Base-by-base conservation (phyloP, 2,329 filamentous ascomycete species). In the Endothia cerciana region DNA sequence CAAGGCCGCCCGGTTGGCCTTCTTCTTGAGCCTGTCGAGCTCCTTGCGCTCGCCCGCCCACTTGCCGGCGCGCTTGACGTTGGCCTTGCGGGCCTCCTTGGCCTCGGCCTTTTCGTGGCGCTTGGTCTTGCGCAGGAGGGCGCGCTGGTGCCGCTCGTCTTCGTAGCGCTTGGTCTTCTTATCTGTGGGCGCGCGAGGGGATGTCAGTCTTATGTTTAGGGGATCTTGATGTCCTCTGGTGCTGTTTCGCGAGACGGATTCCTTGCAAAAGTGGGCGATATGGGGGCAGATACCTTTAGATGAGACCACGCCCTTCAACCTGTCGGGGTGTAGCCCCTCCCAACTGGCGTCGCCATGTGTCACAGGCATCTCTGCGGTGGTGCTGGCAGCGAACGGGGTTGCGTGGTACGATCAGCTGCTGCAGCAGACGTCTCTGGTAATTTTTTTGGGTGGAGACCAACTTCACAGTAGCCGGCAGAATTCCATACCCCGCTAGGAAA, bases 111-210 rank as follows among this genome's bases (percentile, higher is more conserved):
- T 71, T 73, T 74, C 71, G 73, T 74, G 49, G 71, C 68, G 62
- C 36, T 78, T 77, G 41, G 68, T 67, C 69, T 81, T 80, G 65
- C 77, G 77, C 28, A 75, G 75, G 56, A 72, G 72, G 72, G 79
- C 80, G 62, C 73, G 72, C 47, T 63, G 53, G 43, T 70, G 40
- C 60, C 73, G 72, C 63, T 72, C 70, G 43, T 74, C 70, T 62
- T 74, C 67, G 61, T 74, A 65, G 64, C 68, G 68, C 66, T 72
- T 70, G 56, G 70, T 53, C 59, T 73, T 75, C 7, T 71, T 72
- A 68, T 75, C 76, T 78, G 63, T 57, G n/a, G n/a, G n/a, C n/a
- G n/a, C n/a, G 25, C 25, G 22, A 22, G 3, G 7, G 25, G n/a
- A 1, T 38, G 43, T 62, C 19, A 62, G 51, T n/a, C 13, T 36